Evolutionary conservation across 345 rosid genomes (phyloP), one percentile per base, ranked within the genome.

Genomic region (Noccaea caerulescens): DNA sequence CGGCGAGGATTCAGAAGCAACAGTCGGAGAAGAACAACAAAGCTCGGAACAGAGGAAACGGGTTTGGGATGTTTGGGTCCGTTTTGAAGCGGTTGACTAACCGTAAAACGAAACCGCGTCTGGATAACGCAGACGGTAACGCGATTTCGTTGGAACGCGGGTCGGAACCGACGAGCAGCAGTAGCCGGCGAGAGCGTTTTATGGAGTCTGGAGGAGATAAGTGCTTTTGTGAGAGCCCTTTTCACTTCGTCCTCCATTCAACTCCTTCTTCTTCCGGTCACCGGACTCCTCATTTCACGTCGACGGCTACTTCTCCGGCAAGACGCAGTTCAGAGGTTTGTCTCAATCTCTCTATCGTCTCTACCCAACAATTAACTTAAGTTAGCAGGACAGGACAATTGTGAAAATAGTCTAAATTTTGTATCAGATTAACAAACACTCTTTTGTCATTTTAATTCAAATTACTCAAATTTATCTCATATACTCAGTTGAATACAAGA

Each of bases 1-100:
- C 97, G 11, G 75, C 82, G 10, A 82, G 91, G 90, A 83, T 93
- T 63, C 96, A 86, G 51, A 84, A 85, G 34, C 84, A 84, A n/a
- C 73, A 70, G 62, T 43, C 47, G 8, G 71, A 70, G 57, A 75
- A 68, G 41, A 54, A 82, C 18, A 55, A 81, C 43, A 76, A 74
- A 53, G 78, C 25, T 70, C 56, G 67, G 37, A 84, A 55, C 67
- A 72, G 58, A 60, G 73, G 69, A 46, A 73, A 68, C 47, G 75
- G 79, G 37, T 79, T 62, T 16, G 83, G 89, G 36, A 44, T 85
- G 41, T 72, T 77, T 1, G 94, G 92, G 20, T 87, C 96, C 6
- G 68, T 93, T 20, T 52, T 90, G 30, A 88, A 79, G 78, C 79
- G 84, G 60, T 71, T 93, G 1, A 82, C 84, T 1, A 71, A 73